Percentiles rank a stretch among this genome's conserved stretches.
phyloP scores from a whole-genome alignment of 2,329 filamentous ascomycete species.

The Fusarium stilboides region DNA sequence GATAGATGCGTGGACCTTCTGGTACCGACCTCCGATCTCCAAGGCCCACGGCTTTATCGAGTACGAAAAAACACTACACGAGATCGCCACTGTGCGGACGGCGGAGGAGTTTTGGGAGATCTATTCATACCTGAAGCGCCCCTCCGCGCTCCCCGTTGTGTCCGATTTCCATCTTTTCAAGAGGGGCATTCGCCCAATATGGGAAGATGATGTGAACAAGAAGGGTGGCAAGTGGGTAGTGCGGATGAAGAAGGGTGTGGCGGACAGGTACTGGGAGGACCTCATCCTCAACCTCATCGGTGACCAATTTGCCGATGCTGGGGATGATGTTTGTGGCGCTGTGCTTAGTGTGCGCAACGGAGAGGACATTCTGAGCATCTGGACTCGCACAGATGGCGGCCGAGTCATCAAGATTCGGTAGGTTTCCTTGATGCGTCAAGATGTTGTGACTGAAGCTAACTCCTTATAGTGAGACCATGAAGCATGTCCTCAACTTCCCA shows the following conservation, averaged over 20 bases:
- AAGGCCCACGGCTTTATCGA: slow-evolving; percentile 91
- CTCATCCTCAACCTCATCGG: slow-evolving; percentile 91
- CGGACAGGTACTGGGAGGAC: slow-evolving; percentile 97
- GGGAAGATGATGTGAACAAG: slow-evolving; percentile 98
- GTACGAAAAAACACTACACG: slow-evolving; percentile 96
- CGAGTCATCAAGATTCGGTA: slow-evolving; percentile 97
- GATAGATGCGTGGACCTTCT: slow-evolving; percentile 93
- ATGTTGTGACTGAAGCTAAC: slow-evolving; percentile 39
- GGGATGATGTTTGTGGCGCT: slow-evolving; percentile 94
- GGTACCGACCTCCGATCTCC: slow-evolving; percentile 96
- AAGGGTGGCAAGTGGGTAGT: slow-evolving; percentile 98
- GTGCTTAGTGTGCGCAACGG: slow-evolving; percentile 95
- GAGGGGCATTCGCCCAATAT: slow-evolving; percentile 94
- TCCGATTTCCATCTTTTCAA: slow-evolving; percentile 99
- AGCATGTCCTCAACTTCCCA: slow-evolving; percentile 88
- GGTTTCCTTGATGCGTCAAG: slow-evolving; percentile 51
- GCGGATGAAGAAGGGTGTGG: slow-evolving; percentile 95
- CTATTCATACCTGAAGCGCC: slow-evolving; percentile 90
- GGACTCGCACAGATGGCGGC: slow-evolving; percentile 94
- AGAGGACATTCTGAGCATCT: slow-evolving; percentile 97
- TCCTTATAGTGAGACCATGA: slow-evolving; percentile 86
- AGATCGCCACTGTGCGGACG: slow-evolving; percentile 84
- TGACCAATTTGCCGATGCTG: slow-evolving; percentile 92
- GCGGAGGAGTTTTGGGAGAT: slow-evolving; percentile 93
- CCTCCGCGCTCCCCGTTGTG: slow-evolving; percentile 88